A percentile compares a stretch with the other conserved stretches of the same genome.
These are phyloP conservation scores for Rhodotorula diobovata DNA, from an alignment of 768 basidiomycete genomes.

Conservation along the genomic window DNA sequence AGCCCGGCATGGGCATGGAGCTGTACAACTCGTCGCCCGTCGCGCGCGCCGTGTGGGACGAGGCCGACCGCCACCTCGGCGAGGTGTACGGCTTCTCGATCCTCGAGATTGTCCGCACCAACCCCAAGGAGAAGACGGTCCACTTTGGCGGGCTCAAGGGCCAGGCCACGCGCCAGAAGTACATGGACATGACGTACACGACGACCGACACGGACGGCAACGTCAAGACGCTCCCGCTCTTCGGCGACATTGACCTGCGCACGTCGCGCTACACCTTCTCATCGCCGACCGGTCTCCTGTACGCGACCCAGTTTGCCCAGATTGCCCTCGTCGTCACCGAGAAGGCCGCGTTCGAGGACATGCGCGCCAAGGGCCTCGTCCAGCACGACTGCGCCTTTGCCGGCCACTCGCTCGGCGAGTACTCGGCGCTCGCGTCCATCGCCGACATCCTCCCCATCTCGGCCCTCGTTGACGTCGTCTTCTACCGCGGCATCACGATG, in stretches of 20 bases:
- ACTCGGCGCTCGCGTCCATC: slow-evolving; percentile 95
- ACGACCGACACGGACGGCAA: slow-evolving; percentile 90
- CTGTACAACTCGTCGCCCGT: slow-evolving; percentile 88
- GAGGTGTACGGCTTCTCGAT: slow-evolving; percentile 98
- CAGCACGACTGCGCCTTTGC: slow-evolving; percentile 90
- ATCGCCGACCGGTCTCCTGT: slow-evolving; percentile 88
- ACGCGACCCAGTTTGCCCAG: slow-evolving; percentile 97
- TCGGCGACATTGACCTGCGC: slow-evolving; percentile 88
- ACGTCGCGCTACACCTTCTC: slow-evolving; percentile 98
- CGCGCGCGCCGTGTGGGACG: slow-evolving; percentile 95
- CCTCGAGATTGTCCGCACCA: slow-evolving; percentile 81
- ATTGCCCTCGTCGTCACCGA: slow-evolving; percentile 97
- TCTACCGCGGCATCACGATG: slow-evolving; percentile 99
- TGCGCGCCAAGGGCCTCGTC: slow-evolving; percentile 92
- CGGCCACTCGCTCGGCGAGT: slow-evolving; percentile 97
- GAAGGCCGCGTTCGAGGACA: slow-evolving; percentile 96
- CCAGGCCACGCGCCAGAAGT: slow-evolving; percentile 94
- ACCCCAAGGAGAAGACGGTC: slow-evolving; percentile 95
- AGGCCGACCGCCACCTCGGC: slow-evolving; percentile 85
- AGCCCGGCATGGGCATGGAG: slow-evolving; percentile 99
- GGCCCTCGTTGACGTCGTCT: slow-evolving; percentile 92
- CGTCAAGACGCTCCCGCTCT: slow-evolving; percentile 91
- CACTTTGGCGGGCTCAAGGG: slow-evolving; percentile 99
- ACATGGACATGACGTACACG: slow-evolving; percentile 99
- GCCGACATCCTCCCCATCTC: slow-evolving; percentile 94